Percentiles rank a stretch among this genome's conserved stretches.
Conservation (phyloP, 139 green algal genomes). For the Tetradesmus lagerheimii region DNA sequence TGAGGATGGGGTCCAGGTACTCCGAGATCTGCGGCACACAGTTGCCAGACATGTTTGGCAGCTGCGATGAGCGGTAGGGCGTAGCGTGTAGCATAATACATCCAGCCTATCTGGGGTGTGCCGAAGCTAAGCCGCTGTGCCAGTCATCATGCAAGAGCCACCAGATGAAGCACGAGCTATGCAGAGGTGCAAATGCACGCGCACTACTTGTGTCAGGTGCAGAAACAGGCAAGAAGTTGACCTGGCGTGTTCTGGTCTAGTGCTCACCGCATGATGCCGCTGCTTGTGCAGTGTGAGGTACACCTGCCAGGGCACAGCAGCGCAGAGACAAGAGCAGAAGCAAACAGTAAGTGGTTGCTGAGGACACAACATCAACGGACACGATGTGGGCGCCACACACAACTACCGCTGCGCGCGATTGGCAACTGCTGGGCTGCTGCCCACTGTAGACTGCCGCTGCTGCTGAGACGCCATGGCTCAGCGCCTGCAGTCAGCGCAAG, state of each 20-base stretch:
- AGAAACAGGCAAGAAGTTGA: background rate
- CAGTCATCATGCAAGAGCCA: no score
- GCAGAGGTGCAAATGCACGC: background rate
- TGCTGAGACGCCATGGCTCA: background rate
- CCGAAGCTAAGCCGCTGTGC: no score
- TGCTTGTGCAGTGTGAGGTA: conserved; percentile 91
- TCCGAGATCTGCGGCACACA: conserved; percentile 55
- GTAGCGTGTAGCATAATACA: no score
- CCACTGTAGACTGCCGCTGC: background rate
- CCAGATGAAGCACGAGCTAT: background rate
- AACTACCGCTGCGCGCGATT: background rate
- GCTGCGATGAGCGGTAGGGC: no score
- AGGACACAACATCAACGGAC: background rate
- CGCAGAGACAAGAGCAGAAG: background rate
- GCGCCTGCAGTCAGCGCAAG: background rate
- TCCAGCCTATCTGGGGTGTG: no score
- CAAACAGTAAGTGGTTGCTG: background rate
- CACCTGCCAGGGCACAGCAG: conserved; percentile 58
- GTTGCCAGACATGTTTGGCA: no score
- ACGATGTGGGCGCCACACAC: no score
- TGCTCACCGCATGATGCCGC: conserved; percentile 83
- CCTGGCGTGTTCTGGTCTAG: background rate
- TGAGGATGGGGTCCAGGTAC: conserved; percentile 57
- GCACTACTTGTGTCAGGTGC: background rate
- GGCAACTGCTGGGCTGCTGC: background rate